Base-by-base conservation (phyloP, 495 filamentous ascomycete species). In the Bombardia bombarda region DNA sequence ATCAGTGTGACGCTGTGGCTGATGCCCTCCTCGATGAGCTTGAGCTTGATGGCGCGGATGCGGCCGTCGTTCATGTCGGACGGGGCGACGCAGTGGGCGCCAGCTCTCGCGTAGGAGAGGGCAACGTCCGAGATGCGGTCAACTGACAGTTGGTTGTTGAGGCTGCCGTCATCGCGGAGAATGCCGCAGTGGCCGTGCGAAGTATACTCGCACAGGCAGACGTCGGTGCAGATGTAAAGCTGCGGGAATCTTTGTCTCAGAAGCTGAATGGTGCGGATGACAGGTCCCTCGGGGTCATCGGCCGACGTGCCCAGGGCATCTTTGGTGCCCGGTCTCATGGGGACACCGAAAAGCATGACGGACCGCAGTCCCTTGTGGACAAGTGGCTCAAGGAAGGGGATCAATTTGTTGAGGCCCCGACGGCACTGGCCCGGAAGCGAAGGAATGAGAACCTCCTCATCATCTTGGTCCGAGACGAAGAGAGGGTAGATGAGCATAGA, bases 61-160 rank as follows among this genome's bases (percentile, higher is more conserved):
- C 92, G 84, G 32, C 92, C 92, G 57, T 98, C 92, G 58, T 98
- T 98, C 92, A 98, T 98, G 64, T 98, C 92, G 13, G 86, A 92
- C 1, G 92, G 92, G 0, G 92, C 92, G 25, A 98, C 89, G 62
- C 90, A 97, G 61, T 98, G 92, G 2, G 89, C 92, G 42, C 92
- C 92, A 20, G 92, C 93, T 50, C 79, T 71, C 3, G 93, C 92
- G 61, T 97, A 98, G 19, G 90, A 84, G 44, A 97, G 70, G 13
- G 92, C 89, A 14, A 94, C 90, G 62, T 95, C 87, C 13, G 84
- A 86, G 52, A 98, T 90, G 30, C 92, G 82, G 49, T 96, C 88
- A 23, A 96, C 87, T 24, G 87, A 93, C 36, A 90, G 75, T 21
- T 78, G 74, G 60, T 98, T 97, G 74, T 97, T 94, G 22, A 98